phyloP scores from a whole-genome alignment of 2,329 filamentous ascomycete genomes.

The Hysterium pulicare region DNA sequence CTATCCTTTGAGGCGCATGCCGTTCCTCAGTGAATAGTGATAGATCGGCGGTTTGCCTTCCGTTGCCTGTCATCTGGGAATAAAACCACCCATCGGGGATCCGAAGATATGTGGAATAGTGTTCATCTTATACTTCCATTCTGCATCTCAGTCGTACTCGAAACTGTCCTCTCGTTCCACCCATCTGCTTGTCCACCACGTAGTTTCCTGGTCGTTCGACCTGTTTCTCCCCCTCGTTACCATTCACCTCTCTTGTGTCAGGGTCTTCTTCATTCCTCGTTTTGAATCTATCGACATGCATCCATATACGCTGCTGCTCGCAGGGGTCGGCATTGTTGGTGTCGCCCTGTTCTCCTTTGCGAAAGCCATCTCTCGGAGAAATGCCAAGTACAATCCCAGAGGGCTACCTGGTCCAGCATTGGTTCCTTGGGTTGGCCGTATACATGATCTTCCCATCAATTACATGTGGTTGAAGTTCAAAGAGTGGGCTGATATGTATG shows the following conservation, averaged over 20 bases:
- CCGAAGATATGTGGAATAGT: too few relatives aligned
- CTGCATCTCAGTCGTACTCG: too few relatives aligned
- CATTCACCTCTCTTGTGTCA: neutral
- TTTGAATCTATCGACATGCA: constrained; percentile 31
- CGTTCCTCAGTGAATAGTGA: too few relatives aligned
- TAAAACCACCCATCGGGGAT: too few relatives aligned
- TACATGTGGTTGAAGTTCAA: constrained; percentile 53
- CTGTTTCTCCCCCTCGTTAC: neutral
- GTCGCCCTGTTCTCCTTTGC: constrained; percentile 35
- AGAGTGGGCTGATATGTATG: constrained; percentile 34
- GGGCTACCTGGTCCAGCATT: constrained; percentile 41
- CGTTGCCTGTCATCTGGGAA: too few relatives aligned
- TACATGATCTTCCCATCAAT: constrained; percentile 35
- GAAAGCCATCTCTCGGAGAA: constrained; percentile 35
- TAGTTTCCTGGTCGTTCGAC: neutral
- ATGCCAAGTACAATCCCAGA: constrained; percentile 32
- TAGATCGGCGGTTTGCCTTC: too few relatives aligned
- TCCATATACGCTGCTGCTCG: constrained; percentile 36
- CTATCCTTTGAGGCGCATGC: too few relatives aligned
- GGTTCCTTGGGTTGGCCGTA: constrained; percentile 34
- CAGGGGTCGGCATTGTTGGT: constrained; percentile 35
- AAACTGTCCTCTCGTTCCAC: too few relatives aligned
- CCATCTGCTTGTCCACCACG: neutral
- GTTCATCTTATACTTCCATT: too few relatives aligned
- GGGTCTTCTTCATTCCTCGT: neutral